phyloP scores from a whole-genome alignment of 2,329 filamentous ascomycete species.

The Epichloe sibirici region DNA sequence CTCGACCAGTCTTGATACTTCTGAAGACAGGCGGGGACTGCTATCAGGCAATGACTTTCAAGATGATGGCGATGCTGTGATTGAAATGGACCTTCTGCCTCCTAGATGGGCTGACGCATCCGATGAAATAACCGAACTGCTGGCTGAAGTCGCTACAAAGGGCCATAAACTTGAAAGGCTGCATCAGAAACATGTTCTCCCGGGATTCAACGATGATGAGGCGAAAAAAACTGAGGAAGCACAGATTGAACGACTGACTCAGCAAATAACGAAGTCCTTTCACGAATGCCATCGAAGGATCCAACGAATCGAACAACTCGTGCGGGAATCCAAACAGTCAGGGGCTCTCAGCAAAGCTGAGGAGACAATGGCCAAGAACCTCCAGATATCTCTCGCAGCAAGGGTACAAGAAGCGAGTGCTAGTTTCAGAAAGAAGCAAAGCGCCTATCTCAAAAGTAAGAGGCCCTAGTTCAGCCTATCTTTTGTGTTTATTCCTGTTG shows the following conservation, averaged over 20 bases:
- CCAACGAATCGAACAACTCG: slow-evolving; percentile 76
- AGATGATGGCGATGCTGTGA: slow-evolving; percentile 86
- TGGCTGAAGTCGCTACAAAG: slow-evolving; percentile 70
- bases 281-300: slow-evolving; percentile 85
- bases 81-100: slow-evolving; percentile 95
- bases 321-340: slow-evolving; percentile 63
- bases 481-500: not conserved
- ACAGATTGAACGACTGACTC: slow-evolving; percentile 82
- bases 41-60: slow-evolving; percentile 67
- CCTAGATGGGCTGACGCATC: slow-evolving; percentile 93
- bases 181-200: slow-evolving; percentile 93
- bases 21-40: slow-evolving; percentile 59
- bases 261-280: slow-evolving; percentile 79
- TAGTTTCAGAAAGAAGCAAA: slow-evolving; percentile 92
- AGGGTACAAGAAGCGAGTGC: slow-evolving; percentile 87
- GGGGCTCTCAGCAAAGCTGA: slow-evolving; percentile 69
- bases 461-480: slow-evolving; percentile 2
- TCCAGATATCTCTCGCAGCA: slow-evolving; percentile 81
- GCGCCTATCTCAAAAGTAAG: slow-evolving; percentile 84
- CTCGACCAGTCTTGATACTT: slow-evolving; percentile 33
- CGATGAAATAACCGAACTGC: slow-evolving; percentile 78
- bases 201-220: slow-evolving; percentile 92
- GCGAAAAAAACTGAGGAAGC: slow-evolving; percentile 76
- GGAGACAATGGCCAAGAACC: slow-evolving; percentile 91
- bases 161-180: slow-evolving; percentile 78